Percentiles rank a stretch among this genome's conserved stretches.
Evolutionary conservation across 176 grass and related monocot species (phyloP).

Genomic region (Musa schizocarpa): DNA sequence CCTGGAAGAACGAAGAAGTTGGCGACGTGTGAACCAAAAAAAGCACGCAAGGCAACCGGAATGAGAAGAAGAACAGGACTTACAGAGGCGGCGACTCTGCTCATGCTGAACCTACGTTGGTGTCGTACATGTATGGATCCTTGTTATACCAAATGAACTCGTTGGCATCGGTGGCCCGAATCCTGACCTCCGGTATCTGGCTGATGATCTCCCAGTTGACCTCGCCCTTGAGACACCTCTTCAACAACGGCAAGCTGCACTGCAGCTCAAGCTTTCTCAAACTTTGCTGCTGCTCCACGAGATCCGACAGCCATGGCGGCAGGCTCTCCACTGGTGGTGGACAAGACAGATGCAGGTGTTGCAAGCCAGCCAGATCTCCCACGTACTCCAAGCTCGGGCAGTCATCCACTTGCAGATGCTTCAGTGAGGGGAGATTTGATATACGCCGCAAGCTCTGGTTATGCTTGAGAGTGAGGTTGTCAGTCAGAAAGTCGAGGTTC

Average conservation of each 20-base stretch:
- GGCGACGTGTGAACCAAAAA: too few relatives aligned
- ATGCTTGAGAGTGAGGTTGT: slow-evolving; percentile 45
- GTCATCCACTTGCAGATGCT: slow-evolving; percentile 33
- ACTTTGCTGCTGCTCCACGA: neutral
- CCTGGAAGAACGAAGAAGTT: too few relatives aligned
- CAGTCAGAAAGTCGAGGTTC: neutral
- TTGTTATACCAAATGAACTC: neutral
- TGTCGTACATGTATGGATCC: neutral
- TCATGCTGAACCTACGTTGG: too few relatives aligned
- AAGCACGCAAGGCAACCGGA: too few relatives aligned
- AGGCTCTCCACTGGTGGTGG: slow-evolving; percentile 26
- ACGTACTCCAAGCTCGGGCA: slow-evolving; percentile 73
- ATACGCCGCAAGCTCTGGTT: slow-evolving; percentile 50
- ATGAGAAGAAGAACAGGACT: too few relatives aligned
- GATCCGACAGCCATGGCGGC: neutral
- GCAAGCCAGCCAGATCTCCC: slow-evolving; percentile 35
- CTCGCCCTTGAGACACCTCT: neutral
- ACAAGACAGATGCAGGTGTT: slow-evolving; percentile 42
- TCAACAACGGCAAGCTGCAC: neutral
- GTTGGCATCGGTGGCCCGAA: neutral
- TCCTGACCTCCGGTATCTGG: neutral
- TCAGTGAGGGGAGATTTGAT: slow-evolving; percentile 34
- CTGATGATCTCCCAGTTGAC: neutral
- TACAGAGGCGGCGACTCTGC: too few relatives aligned
- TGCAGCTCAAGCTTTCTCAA: neutral